A percentile compares a stretch with the other conserved stretches of the same genome.
phyloP scores from a whole-genome alignment of 257 asterid genomes.

The Handroanthus guayacan region DNA sequence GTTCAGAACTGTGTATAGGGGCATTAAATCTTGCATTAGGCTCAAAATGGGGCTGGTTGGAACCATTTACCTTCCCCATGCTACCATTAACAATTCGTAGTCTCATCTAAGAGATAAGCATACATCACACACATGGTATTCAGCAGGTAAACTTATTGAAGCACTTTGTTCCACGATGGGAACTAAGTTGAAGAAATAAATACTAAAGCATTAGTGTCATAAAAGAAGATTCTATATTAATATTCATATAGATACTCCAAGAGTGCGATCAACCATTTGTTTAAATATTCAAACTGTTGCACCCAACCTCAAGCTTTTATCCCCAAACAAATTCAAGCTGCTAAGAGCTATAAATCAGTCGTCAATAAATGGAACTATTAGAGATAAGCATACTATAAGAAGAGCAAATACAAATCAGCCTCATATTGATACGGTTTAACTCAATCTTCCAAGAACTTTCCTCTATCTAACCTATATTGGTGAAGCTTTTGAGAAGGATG shows the following conservation, averaged over 20 bases:
- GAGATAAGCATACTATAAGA: neutral
- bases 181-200: neutral
- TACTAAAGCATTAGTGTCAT: neutral
- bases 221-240: neutral
- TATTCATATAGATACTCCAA: neutral
- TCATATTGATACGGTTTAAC: conserved; percentile 10
- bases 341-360: neutral
- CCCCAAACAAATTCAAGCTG: neutral
- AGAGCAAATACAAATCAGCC: neutral
- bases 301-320: neutral
- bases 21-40: conserved; percentile 20
- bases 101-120: neutral
- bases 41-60: neutral
- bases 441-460: neutral
- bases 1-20: neutral
- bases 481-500: neutral
- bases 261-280: neutral
- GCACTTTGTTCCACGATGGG: neutral
- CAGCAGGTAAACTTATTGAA: neutral
- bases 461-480: neutral
- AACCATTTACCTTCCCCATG: conserved; percentile 6
- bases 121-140: neutral
- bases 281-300: neutral
- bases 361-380: neutral
- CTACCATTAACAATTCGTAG: neutral